Base-by-base conservation (phyloP, 108 stramenopile species). In the Conticribra guillardii region DNA sequence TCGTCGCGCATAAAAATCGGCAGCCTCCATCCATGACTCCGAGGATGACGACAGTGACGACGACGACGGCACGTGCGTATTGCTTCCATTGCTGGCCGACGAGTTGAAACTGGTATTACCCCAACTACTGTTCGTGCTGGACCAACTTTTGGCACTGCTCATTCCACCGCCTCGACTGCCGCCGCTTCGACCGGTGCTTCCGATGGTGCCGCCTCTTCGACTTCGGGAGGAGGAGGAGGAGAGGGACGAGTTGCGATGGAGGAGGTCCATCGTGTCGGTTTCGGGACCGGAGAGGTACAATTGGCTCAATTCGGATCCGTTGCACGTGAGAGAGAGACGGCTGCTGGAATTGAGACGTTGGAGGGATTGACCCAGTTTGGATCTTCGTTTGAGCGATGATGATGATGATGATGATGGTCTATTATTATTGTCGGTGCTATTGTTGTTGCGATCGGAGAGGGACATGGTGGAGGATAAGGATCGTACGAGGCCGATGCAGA, bases 201-300 rank as follows among this genome's bases (percentile, higher is more conserved):
- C 53, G 16, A 26, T 27, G 41, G 18, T 51, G 32, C 56, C 19
- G 1, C 8, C 2, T 19, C 18, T 19, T 53, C 52, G 18, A 53
- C n/a, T n/a, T 53, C 15, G 28, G 23, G 19, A 19, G 14, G n/a
- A 44, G n/a, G 54, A 9, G 30, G 17, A 2, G 11, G 22, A 53
- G 14, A n/a, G n/a, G n/a, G n/a, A n/a, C n/a, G n/a, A n/a, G n/a
- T n/a, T n/a, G n/a, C n/a, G n/a, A n/a, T n/a, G n/a, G n/a, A 61
- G 34, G 3, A 55, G 9, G 28, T 45, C 23, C 9, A 54, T 21
- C 0, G 52, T 51, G 30, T 71, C 71, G 29, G 23, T 34, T 55
- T 71, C 71, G 21, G 71, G 71, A 16, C 60, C 50, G 0, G 71
- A 71, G 30, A 71, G 54, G 52, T 71, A 71, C 33, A 71, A 60